A percentile compares a stretch with the other conserved stretches of the same genome.
phyloP scores from a whole-genome alignment of 805 yeast genomes.

The Hemisphaericaspora nanyangensis region DNA sequence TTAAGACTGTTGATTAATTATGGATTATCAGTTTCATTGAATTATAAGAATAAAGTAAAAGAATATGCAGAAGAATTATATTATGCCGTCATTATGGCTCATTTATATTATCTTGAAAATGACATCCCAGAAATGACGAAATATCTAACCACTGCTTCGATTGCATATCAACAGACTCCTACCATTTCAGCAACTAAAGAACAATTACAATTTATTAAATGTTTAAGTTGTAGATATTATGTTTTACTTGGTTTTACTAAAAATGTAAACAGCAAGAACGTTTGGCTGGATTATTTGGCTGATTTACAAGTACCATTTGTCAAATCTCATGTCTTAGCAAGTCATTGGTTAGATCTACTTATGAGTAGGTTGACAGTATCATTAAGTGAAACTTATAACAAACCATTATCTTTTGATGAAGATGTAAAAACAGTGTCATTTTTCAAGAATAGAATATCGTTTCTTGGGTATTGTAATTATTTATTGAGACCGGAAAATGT shows the following conservation, averaged over 20 bases:
- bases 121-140: slow-evolving; percentile 18
- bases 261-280: slow-evolving; percentile 12
- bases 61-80: slow-evolving; percentile 30
- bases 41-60: slow-evolving; percentile 19
- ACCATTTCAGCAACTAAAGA: slow-evolving; percentile 2
- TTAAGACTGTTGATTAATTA: slow-evolving; percentile 24
- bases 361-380: slow-evolving; percentile 15
- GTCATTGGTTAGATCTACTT: slow-evolving; percentile 31
- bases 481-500: slow-evolving; percentile 20
- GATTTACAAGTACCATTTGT: slow-evolving; percentile 17
- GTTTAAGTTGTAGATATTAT: slow-evolving; percentile 30
- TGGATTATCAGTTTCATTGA: slow-evolving; percentile 21
- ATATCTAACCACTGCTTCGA: slow-evolving; percentile 12
- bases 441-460: slow-evolving; percentile 20
- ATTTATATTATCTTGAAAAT: slow-evolving; percentile 27
- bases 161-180: slow-evolving; percentile 3
- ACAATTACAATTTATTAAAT: slow-evolving; percentile 23
- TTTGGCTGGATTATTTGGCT: slow-evolving; percentile 29
- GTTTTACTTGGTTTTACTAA: slow-evolving; percentile 25
- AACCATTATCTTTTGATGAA: slow-evolving; percentile 13
- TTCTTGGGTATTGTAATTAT: slow-evolving; percentile 25
- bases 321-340: slow-evolving; percentile 31
- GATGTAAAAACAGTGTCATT: slow-evolving; percentile 17
- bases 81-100: slow-evolving; percentile 29
- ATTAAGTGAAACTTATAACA: slow-evolving; percentile 16